Percentiles rank a stretch among this genome's conserved stretches.
Conservation (phyloP, 768 basidiomycete species). For the Mycena capillaripes region DNA sequence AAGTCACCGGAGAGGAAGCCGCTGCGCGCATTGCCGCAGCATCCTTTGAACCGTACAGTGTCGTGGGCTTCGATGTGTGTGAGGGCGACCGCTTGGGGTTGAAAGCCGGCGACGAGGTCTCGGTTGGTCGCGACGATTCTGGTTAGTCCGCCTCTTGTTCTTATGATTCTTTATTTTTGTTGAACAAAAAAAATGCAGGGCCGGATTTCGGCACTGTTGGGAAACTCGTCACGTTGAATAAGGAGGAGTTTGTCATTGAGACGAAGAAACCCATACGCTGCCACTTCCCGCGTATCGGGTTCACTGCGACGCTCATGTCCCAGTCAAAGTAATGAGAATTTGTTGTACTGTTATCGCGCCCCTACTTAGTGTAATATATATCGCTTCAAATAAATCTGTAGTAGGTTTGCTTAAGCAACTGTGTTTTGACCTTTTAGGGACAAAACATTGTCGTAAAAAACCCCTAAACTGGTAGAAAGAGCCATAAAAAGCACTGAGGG, state of each 20-base stretch:
- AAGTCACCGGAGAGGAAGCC: conserved; percentile 57
- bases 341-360: no score
- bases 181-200: conserved; percentile 41
- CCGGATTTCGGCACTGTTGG: conserved; percentile 60
- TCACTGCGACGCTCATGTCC: conserved; percentile 42
- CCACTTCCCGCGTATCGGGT: conserved; percentile 68
- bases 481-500: no score
- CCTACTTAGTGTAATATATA: no score
- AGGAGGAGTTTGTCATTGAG: conserved; percentile 65
- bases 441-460: no score
- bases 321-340: no score
- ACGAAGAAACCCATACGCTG: conserved; percentile 56
- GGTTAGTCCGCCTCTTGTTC: conserved; percentile 47
- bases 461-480: no score
- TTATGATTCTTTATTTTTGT: background rate
- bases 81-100: conserved; percentile 61
- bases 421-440: no score
- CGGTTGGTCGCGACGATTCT: conserved; percentile 62
- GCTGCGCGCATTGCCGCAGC: conserved; percentile 56
- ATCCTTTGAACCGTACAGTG: conserved; percentile 50
- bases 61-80: conserved; percentile 59
- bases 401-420: no score
- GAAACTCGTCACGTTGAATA: conserved; percentile 63
- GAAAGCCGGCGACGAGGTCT: conserved; percentile 52
- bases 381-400: no score